Evolutionary conservation across 768 basidiomycete genomes (phyloP).

Genomic region (Steccherinum ochraceum): DNA sequence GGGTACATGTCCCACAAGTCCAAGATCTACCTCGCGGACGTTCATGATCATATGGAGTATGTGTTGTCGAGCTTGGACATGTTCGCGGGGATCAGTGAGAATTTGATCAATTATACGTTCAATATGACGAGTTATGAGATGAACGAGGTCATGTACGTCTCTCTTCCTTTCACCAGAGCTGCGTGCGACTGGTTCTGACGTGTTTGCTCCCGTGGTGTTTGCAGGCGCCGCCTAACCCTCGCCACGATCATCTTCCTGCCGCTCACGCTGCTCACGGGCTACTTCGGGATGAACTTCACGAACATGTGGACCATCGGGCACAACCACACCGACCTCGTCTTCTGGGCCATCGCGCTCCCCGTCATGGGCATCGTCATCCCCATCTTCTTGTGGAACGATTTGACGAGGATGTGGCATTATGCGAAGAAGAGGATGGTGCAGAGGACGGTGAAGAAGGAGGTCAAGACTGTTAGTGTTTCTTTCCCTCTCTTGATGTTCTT

Average conservation of each 20-base stretch:
- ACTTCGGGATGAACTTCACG: constrained; percentile 68
- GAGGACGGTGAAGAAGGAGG: constrained; percentile 24
- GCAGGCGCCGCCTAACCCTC: constrained; percentile 57
- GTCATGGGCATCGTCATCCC: constrained; percentile 48
- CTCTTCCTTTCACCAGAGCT: too few species aligned
- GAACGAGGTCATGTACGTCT: constrained; percentile 65
- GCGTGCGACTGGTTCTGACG: too few species aligned
- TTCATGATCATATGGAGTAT: constrained; percentile 73
- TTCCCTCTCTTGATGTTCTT: background rate
- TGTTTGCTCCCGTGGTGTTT: background rate
- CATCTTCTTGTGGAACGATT: constrained; percentile 46
- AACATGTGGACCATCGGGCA: constrained; percentile 43
- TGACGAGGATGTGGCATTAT: constrained; percentile 39
- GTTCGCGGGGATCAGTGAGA: constrained; percentile 65
- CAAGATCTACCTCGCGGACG: constrained; percentile 72
- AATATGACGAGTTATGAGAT: constrained; percentile 72
- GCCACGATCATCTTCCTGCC: constrained; percentile 70
- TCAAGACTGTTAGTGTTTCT: background rate
- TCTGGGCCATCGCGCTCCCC: constrained; percentile 62
- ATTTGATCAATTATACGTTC: constrained; percentile 69
- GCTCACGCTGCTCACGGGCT: constrained; percentile 63
- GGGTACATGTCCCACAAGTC: constrained; percentile 66
- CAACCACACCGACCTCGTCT: constrained; percentile 26
- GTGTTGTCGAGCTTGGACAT: constrained; percentile 65
- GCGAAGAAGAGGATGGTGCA: constrained; percentile 34